phyloP scores from a whole-genome alignment of 164 flowering plant species.

The Taxillus chinensis region DNA sequence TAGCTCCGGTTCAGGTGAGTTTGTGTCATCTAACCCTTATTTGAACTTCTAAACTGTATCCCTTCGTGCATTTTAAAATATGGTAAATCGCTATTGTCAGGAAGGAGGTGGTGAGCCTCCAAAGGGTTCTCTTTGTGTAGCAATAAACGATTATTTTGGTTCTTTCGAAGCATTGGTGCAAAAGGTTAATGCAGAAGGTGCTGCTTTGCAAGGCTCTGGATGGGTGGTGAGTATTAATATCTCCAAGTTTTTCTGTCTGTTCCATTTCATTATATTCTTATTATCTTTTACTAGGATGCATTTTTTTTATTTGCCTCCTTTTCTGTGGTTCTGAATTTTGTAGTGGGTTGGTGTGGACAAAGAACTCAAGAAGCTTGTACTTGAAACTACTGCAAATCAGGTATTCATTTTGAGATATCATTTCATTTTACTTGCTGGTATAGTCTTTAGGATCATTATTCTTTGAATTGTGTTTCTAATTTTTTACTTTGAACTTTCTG shows the following conservation, averaged over 20 bases:
- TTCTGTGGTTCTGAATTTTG: not conserved
- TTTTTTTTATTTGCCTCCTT: not conserved
- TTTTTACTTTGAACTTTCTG: no score
- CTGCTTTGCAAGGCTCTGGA: conserved; percentile 97
- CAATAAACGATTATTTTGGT: conserved; percentile 75
- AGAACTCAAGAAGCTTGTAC: conserved; percentile 61
- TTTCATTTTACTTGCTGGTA: no score
- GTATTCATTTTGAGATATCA: conserved; percentile 18
- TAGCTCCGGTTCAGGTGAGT: conserved; percentile 61
- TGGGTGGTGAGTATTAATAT: conserved; percentile 75
- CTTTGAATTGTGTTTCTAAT: no score
- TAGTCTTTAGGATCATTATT: no score
- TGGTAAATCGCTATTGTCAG: conserved; percentile 29
- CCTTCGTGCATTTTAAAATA: not conserved
- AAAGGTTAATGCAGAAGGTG: conserved; percentile 82
- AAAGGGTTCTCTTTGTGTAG: conserved; percentile 59
- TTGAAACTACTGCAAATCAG: conserved; percentile 95
- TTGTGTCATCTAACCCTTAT: not conserved
- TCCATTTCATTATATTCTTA: not conserved
- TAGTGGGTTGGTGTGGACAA: conserved; percentile 96
- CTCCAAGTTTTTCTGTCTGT: not conserved
- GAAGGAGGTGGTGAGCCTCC: conserved; percentile 98
- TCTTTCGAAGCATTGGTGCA: conserved; percentile 57
- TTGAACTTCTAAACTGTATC: not conserved
- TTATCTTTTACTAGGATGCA: not conserved